Percentiles rank a stretch among this genome's conserved stretches.
Evolutionary conservation across 495 filamentous ascomycete genomes (phyloP).

Genomic region (Rhizodiscina lignyota): DNA sequence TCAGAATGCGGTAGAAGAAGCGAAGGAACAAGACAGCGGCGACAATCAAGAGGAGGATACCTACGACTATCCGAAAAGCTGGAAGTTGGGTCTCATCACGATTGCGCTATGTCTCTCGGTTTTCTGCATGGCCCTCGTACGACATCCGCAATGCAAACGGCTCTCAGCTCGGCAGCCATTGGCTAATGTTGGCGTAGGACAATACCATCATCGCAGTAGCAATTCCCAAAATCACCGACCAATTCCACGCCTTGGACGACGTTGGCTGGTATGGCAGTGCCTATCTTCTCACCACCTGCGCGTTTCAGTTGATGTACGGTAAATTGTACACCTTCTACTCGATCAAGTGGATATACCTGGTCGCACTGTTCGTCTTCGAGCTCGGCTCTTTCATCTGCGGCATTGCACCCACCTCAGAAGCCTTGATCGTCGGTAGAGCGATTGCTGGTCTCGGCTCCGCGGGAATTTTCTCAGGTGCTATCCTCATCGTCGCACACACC

Average conservation of each 20-base stretch:
- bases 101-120: conserved; percentile 44
- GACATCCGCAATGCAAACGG: conserved; percentile 5
- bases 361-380: conserved; percentile 14
- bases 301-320: conserved; percentile 25
- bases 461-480: conserved; percentile 16
- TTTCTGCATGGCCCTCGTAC: conserved; percentile 47
- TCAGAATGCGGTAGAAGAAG: no score
- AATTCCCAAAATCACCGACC: conserved; percentile 67
- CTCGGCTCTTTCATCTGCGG: conserved; percentile 14
- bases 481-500: conserved; percentile 16
- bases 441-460: conserved; percentile 18
- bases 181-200: conserved; percentile 25
- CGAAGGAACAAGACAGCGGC: no score
- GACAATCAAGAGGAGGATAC: no score
- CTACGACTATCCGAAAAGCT: conserved; percentile 35
- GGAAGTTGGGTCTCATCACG: conserved; percentile 38
- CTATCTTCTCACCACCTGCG: conserved; percentile 55
- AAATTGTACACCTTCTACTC: conserved; percentile 26
- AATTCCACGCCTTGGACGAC: conserved; percentile 58
- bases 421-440: conserved; percentile 16
- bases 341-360: conserved; percentile 25
- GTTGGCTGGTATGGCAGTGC: conserved; percentile 67
- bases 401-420: conserved; percentile 12
- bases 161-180: background rate
- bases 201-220: conserved; percentile 76